phyloP scores from a whole-genome alignment of 2,329 filamentous ascomycete species.

The Ophiocordyceps camponoti-saundersi region DNA sequence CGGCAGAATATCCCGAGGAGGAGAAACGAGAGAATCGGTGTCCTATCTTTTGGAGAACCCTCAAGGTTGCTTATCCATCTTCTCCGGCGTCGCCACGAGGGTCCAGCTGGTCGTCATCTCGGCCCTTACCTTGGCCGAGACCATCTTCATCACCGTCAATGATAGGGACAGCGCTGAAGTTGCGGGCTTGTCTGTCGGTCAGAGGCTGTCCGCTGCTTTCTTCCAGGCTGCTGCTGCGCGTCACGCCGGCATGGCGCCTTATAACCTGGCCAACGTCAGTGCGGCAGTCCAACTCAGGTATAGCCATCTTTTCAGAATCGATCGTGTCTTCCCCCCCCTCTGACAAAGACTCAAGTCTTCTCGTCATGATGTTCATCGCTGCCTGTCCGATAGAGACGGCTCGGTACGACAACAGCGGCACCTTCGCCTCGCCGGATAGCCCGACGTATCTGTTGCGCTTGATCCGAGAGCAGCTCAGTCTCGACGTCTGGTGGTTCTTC shows the following conservation, averaged over 20 bases:
- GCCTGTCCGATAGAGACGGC: conserved; percentile 41
- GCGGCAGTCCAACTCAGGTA: conserved; percentile 35
- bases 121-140: conserved; percentile 34
- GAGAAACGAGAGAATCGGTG: conserved; percentile 24
- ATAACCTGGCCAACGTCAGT: conserved; percentile 29
- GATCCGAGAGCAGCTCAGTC: conserved; percentile 20
- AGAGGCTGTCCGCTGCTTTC: conserved; percentile 35
- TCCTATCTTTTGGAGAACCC: conserved; percentile 45
- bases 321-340: too few relatives aligned
- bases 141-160: conserved; percentile 33
- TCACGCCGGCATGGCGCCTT: conserved; percentile 31
- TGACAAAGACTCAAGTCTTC: conserved; percentile 17
- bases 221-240: conserved; percentile 37
- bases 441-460: conserved; percentile 15
- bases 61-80: conserved; percentile 43
- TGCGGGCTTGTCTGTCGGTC: conserved; percentile 22
- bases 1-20: conserved; percentile 24
- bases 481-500: conserved; percentile 24
- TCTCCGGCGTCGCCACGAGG: conserved; percentile 43
- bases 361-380: conserved; percentile 51
- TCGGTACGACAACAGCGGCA: conserved; percentile 40
- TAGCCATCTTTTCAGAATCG: too few relatives aligned
- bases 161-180: conserved; percentile 35
- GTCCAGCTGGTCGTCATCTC: conserved; percentile 32
- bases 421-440: conserved; percentile 28